Conservation (phyloP, 2,329 filamentous ascomycete species). For the Ceratocystis lukuohia region DNA sequence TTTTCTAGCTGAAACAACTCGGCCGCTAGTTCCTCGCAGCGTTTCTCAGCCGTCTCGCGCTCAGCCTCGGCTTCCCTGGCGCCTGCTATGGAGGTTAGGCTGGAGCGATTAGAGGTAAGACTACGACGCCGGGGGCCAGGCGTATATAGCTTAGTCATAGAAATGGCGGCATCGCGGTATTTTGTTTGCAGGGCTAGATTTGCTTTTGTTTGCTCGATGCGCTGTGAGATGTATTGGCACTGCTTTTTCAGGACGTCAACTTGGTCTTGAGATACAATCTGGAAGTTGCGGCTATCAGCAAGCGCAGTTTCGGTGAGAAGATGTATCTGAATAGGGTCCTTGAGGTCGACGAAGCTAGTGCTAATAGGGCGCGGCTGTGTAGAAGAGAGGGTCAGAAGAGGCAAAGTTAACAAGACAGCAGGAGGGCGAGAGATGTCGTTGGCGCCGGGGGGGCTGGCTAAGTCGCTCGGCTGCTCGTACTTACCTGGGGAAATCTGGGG, state of each 20-base stretch:
- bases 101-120: slow-evolving; percentile 38
- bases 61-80: slow-evolving; percentile 58
- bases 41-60: slow-evolving; percentile 57
- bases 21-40: slow-evolving; percentile 71
- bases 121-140: slow-evolving; percentile 41
- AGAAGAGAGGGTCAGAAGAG: slow-evolving; percentile 21
- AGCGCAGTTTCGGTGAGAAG: slow-evolving; percentile 88
- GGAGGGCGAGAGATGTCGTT: neutral
- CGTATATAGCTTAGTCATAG: slow-evolving; percentile 67
- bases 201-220: slow-evolving; percentile 68
- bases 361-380: slow-evolving; percentile 36
- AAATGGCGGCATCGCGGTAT: slow-evolving; percentile 82
- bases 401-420: neutral
- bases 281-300: slow-evolving; percentile 70
- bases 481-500: slow-evolving; percentile 14
- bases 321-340: slow-evolving; percentile 72
- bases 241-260: slow-evolving; percentile 87
- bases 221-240: slow-evolving; percentile 53
- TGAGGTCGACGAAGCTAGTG: slow-evolving; percentile 45
- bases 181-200: slow-evolving; percentile 85
- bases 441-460: neutral
- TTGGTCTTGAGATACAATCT: slow-evolving; percentile 81
- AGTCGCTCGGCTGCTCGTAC: neutral
- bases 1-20: slow-evolving; percentile 73
- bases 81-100: slow-evolving; percentile 30